Base-by-base conservation (phyloP, 345 rosid species). In the Cardiospermum halicacabum region DNA sequence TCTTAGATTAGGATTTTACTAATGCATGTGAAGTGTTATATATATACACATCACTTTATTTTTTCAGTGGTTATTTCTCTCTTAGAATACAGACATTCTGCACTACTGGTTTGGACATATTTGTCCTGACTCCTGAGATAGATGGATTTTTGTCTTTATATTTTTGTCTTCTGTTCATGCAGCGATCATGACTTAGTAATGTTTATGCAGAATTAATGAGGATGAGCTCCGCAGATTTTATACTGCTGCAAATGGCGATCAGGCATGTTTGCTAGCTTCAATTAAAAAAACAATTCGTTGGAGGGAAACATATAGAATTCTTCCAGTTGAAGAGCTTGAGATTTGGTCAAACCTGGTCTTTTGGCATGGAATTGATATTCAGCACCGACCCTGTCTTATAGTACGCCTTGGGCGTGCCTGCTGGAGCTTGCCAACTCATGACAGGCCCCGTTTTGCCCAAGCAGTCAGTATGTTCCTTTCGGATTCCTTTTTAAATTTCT, bases 301-400 rank as follows among this genome's bases (percentile, higher is more conserved):
- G 99, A 91, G 99, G 74, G 93, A 85, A 74, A 84, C 89, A 22
- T 94, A 86, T 62, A 69, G 81, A 71, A 78, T 92, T 64, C 84
- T 93, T 61, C 77, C 94, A 4, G 86, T 79, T 64, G 83, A 88
- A 69, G 98, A 90, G 75, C 96, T 93, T 68, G 83, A 75, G 68
- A 72, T 65, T 53, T 94, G 99, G 97, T 85, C 92, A 32, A 74
- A 78, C 72, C 57, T 94, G 78, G 82, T 89, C 21, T 94, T 94
- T 71, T 94, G 99, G 99, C 99, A 94, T 83, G 97, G 96, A 61
- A 75, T 65, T 79, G 99, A 94, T 74, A 65, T 77, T 74, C 81
- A 74, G 77, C 66, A 85, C 68, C 81, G 87, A 53, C 97, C 97
- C 31, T 94, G 97, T 73, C 91, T 94, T 28, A 78, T 94, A 47